Percentiles rank a stretch among this genome's conserved stretches.
Evolutionary conservation across 345 rosid genomes (phyloP).

Genomic region (Lepidium africanum): DNA sequence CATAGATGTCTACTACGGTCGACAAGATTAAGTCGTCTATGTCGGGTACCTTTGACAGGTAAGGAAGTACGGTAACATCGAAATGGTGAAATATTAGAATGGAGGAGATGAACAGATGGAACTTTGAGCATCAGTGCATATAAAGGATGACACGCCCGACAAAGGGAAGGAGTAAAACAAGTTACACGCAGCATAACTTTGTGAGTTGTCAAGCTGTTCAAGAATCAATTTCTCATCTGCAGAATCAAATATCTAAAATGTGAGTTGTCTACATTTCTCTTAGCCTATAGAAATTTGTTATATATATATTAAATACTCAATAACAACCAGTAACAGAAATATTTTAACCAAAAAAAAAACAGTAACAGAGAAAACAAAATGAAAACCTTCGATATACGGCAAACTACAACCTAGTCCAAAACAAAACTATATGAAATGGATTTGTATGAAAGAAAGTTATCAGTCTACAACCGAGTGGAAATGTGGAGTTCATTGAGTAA

Average conservation of each 20-base stretch:
- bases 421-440: background rate
- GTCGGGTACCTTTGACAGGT: conserved; percentile 15
- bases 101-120: conserved; percentile 23
- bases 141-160: conserved; percentile 21
- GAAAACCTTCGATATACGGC: background rate
- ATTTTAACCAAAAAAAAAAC: background rate
- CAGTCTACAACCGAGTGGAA: background rate
- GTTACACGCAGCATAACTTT: conserved; percentile 38
- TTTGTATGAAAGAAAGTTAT: background rate
- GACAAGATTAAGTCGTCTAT: conserved; percentile 10
- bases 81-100: conserved; percentile 7
- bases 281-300: background rate
- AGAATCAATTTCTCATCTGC: background rate
- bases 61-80: conserved; percentile 13
- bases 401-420: background rate
- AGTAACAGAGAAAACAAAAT: background rate
- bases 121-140: conserved; percentile 25
- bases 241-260: background rate
- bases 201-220: conserved; percentile 1
- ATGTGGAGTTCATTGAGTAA: conserved; percentile 5
- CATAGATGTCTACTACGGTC: conserved; percentile 33
- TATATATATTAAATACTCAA: background rate
- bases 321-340: background rate
- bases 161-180: conserved; percentile 32
- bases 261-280: background rate